A percentile compares a stretch with the other conserved stretches of the same genome.
Evolutionary conservation across 805 yeast genomes (phyloP).

Genomic region (Saccharomycopsis javanensis): DNA sequence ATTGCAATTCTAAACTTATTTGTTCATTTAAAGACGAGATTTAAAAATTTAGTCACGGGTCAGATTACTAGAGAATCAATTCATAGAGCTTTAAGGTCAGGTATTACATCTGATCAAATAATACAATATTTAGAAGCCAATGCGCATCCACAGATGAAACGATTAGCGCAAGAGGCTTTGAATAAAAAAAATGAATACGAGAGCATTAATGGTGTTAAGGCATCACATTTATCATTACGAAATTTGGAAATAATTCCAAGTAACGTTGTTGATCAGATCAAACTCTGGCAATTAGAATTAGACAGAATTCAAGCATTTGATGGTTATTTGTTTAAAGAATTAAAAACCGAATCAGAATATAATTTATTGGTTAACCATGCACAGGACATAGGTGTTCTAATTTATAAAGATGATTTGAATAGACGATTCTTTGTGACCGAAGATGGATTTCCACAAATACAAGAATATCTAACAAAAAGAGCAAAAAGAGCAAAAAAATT

Average conservation of each 20-base stretch:
- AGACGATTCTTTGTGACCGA: conserved; percentile 76
- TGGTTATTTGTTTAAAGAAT: conserved; percentile 84
- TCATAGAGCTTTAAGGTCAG: conserved; percentile 71
- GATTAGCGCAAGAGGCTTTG: conserved; percentile 57
- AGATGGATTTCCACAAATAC: conserved; percentile 81
- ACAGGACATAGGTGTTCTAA: conserved; percentile 77
- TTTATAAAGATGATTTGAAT: conserved; percentile 72
- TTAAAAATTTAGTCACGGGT: conserved; percentile 88
- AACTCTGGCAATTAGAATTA: conserved; percentile 91
- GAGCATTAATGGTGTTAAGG: conserved; percentile 38
- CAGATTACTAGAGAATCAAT: conserved; percentile 88
- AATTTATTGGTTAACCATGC: conserved; percentile 68
- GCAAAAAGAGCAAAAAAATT: conserved; percentile 19
- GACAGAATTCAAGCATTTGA: conserved; percentile 82
- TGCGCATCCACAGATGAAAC: conserved; percentile 87
- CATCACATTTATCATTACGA: conserved; percentile 17
- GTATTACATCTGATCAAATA: conserved; percentile 92
- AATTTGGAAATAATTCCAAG: conserved; percentile 57
- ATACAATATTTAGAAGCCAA: conserved; percentile 81
- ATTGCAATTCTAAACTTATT: conserved; percentile 86
- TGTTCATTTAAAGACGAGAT: conserved; percentile 76
- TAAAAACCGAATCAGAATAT: conserved; percentile 67
- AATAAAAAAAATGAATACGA: conserved; percentile 61
- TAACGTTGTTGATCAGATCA: conserved; percentile 93
- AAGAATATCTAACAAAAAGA: conserved; percentile 74